Percentiles rank a stretch among this genome's conserved stretches.
phyloP scores from a whole-genome alignment of 495 filamentous ascomycete genomes.

The Penicillium tannophilum region DNA sequence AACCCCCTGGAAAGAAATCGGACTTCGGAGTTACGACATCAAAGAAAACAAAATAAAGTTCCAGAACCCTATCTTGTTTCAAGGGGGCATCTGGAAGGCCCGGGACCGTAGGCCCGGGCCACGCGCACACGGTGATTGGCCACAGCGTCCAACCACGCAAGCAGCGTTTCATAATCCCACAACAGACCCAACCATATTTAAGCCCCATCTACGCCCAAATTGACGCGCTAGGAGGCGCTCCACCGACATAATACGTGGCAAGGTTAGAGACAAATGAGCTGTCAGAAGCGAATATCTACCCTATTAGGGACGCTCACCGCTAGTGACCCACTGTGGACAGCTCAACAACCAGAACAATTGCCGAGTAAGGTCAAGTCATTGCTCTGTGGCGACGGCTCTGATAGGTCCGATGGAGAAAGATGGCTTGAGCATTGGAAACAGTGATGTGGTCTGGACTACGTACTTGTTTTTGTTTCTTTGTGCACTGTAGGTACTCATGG shows the following conservation, averaged over 20 bases:
- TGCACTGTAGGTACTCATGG: neutral
- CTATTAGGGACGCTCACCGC: slow-evolving; percentile 9
- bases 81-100: neutral
- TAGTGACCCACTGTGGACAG: slow-evolving; percentile 13
- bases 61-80: neutral
- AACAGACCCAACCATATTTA: neutral
- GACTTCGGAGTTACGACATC: neutral
- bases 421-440: slow-evolving; percentile 18
- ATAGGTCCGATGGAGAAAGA: slow-evolving; percentile 12
- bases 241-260: slow-evolving; percentile 18
- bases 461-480: neutral
- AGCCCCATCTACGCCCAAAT: slow-evolving; percentile 9
- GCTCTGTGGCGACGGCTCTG: slow-evolving; percentile 3
- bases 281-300: slow-evolving; percentile 3
- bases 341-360: neutral
- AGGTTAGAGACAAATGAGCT: slow-evolving; percentile 29
- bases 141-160: slow-evolving; percentile 8
- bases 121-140: neutral
- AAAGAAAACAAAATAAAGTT: neutral
- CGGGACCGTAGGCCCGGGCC: neutral
- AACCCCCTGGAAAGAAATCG: neutral
- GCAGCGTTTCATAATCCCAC: slow-evolving; percentile 23
- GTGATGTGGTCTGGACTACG: slow-evolving; percentile 14
- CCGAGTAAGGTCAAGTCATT: slow-evolving; percentile 12
- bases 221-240: slow-evolving; percentile 19